These are phyloP conservation scores for Tricladium varicosporioides DNA, from an alignment of 2,329 filamentous ascomycete genomes.

Conservation along the genomic window DNA sequence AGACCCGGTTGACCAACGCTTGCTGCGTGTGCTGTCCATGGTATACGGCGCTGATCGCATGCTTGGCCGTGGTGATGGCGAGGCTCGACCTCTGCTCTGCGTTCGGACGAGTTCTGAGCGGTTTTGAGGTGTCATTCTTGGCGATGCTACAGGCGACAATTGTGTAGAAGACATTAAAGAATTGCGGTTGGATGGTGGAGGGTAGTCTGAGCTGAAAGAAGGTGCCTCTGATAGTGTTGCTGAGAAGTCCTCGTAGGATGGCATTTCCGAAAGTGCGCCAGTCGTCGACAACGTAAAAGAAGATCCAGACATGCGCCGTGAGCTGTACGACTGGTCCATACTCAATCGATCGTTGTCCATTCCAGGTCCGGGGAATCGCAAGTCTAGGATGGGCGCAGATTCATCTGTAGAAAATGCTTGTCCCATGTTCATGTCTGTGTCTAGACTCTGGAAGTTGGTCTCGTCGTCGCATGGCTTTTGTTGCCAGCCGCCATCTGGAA, in stretches of 20 bases:
- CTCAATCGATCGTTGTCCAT: slow-evolving; percentile 50
- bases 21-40: slow-evolving; percentile 63
- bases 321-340: slow-evolving; percentile 52
- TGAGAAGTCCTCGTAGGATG: slow-evolving; percentile 70
- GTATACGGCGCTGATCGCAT: slow-evolving; percentile 70
- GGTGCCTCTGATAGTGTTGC: slow-evolving; percentile 64
- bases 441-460: slow-evolving; percentile 53
- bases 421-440: slow-evolving; percentile 58
- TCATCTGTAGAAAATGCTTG: slow-evolving; percentile 64
- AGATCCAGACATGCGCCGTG: slow-evolving; percentile 67
- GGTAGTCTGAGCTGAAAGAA: slow-evolving; percentile 66
- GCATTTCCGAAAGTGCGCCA: slow-evolving; percentile 63
- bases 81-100: slow-evolving; percentile 67
- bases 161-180: slow-evolving; percentile 71
- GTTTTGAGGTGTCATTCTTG: slow-evolving; percentile 60
- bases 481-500: slow-evolving; percentile 45
- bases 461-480: slow-evolving; percentile 57
- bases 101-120: slow-evolving; percentile 60
- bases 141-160: slow-evolving; percentile 70
- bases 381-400: slow-evolving; percentile 59
- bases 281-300: slow-evolving; percentile 72
- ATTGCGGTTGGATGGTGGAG: slow-evolving; percentile 63
- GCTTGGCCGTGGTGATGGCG: slow-evolving; percentile 67
- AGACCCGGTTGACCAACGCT: slow-evolving; percentile 77
- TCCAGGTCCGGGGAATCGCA: slow-evolving; percentile 49